Evolutionary conservation across 768 basidiomycete genomes (phyloP).

Genomic region (Rhizopogon rudus): DNA sequence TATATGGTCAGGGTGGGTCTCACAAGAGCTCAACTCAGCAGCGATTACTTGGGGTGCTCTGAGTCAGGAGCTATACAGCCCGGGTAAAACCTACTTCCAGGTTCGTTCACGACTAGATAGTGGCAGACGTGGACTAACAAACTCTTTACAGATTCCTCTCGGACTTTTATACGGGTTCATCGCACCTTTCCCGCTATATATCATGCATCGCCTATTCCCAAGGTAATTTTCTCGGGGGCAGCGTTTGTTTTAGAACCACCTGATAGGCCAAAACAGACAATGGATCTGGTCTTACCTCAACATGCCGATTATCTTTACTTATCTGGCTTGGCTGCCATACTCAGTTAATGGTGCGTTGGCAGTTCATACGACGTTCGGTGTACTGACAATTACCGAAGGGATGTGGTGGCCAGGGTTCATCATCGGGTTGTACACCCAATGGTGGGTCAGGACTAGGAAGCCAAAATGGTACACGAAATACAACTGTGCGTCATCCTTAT

Average conservation of each 20-base stretch:
- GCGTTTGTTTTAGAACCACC: neutral
- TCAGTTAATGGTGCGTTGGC: constrained; percentile 16
- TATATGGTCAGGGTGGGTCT: constrained; percentile 33
- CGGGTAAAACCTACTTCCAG: constrained; percentile 40
- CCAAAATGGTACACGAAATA: constrained; percentile 46
- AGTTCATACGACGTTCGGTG: neutral
- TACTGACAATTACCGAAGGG: constrained; percentile 4
- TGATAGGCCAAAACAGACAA: constrained; percentile 3
- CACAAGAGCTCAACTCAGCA: constrained; percentile 48
- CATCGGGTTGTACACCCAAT: constrained; percentile 45
- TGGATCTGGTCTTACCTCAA: constrained; percentile 20
- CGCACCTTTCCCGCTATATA: constrained; percentile 24
- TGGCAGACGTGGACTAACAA: neutral
- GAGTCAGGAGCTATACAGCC: constrained; percentile 46
- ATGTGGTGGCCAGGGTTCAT: constrained; percentile 48
- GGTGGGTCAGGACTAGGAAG: constrained; percentile 40
- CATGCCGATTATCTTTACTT: constrained; percentile 17
- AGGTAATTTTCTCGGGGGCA: constrained; percentile 12
- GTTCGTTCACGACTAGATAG: constrained; percentile 26
- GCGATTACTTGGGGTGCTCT: constrained; percentile 54
- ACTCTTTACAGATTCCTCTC: constrained; percentile 10
- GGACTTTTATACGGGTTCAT: constrained; percentile 27
- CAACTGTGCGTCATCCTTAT: constrained; percentile 7
- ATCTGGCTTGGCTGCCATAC: constrained; percentile 22
- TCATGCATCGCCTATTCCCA: constrained; percentile 14